Evolutionary conservation across 306 rosid species (phyloP).

Genomic region (Prinsepia uniflora): DNA sequence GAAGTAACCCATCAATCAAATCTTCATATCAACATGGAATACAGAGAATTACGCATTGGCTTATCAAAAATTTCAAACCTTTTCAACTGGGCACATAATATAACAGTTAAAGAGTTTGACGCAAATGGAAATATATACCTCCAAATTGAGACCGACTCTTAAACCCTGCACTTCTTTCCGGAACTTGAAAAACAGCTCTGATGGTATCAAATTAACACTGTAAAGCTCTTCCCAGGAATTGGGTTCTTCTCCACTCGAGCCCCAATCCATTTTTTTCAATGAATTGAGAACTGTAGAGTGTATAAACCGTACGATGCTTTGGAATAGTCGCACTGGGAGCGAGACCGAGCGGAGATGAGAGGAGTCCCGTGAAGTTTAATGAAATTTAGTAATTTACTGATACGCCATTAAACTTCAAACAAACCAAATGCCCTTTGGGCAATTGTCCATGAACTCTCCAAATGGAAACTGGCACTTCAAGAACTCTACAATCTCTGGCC

Average conservation of each 20-base stretch:
- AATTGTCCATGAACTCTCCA: background rate
- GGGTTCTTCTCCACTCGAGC: constrained; percentile 53
- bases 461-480: background rate
- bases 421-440: background rate
- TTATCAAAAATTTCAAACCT: background rate
- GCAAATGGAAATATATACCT: constrained; percentile 38
- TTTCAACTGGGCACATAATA: constrained; percentile 3
- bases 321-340: background rate
- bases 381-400: background rate
- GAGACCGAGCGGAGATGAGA: background rate
- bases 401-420: background rate
- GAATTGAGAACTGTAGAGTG: constrained; percentile 19
- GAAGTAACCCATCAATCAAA: background rate
- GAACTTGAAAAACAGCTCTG: constrained; percentile 77
- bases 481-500: background rate
- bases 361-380: background rate
- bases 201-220: constrained; percentile 66
- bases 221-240: constrained; percentile 69
- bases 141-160: constrained; percentile 79
- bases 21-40: background rate
- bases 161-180: constrained; percentile 73
- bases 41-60: background rate
- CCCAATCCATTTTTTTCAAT: constrained; percentile 41
- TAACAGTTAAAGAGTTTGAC: background rate
- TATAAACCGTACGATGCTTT: background rate